Evolutionary conservation across 306 rosid species (phyloP).

Genomic region (Medicago ruthenica): DNA sequence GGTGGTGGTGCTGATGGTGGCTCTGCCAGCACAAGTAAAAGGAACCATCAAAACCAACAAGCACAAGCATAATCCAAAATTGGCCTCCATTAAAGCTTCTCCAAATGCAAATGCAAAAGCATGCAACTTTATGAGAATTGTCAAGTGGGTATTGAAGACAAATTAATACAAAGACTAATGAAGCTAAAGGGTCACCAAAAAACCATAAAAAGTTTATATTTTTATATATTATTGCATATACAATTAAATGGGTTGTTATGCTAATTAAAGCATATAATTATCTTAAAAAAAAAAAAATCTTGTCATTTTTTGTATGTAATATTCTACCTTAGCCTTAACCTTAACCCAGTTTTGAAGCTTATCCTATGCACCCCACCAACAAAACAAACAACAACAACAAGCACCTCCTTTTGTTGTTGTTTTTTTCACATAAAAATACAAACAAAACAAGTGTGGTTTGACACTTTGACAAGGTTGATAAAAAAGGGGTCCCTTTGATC

Average conservation of each 20-base stretch:
- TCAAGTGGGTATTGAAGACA: conserved; percentile 42
- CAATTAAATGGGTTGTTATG: conserved; percentile 39
- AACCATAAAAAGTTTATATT: conserved; percentile 25
- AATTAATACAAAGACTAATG: background rate
- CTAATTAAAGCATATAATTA: conserved; percentile 31
- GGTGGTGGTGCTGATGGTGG: background rate
- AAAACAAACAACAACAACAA: conserved; percentile 40
- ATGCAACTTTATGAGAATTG: conserved; percentile 48
- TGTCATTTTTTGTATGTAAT: conserved; percentile 2
- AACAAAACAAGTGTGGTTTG: conserved; percentile 44
- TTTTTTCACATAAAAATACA: conserved; percentile 52
- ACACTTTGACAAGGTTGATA: conserved; percentile 42
- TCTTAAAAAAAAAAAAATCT: conserved; percentile 24
- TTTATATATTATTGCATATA: background rate
- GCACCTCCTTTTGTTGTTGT: conserved; percentile 37
- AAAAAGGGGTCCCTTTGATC: conserved; percentile 39
- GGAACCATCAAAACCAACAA: conserved; percentile 44
- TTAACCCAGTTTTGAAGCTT: conserved; percentile 37
- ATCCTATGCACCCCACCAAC: conserved; percentile 64
- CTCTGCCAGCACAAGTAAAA: conserved; percentile 39
- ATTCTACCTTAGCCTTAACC: background rate
- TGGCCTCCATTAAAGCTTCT: conserved; percentile 45
- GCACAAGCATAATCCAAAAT: conserved; percentile 41
- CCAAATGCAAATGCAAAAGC: conserved; percentile 42
- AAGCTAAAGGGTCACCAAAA: conserved; percentile 40